Evolutionary conservation across 148 eudicot genomes (phyloP).

Genomic region (Cornus florida): DNA sequence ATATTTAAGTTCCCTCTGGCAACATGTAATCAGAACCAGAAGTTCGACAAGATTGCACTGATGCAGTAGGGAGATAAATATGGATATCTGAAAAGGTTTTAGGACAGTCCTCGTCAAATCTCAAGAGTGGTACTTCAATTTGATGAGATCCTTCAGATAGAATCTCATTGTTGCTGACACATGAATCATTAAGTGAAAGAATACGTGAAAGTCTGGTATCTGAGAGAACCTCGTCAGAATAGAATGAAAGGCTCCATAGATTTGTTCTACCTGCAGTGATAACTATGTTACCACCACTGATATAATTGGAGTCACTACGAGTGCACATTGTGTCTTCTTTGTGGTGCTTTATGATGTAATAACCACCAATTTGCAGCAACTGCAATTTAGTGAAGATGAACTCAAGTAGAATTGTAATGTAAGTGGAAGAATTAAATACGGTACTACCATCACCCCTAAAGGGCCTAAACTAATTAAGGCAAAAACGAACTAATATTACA

Average conservation of each 20-base stretch:
- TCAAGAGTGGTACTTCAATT: constrained; percentile 32
- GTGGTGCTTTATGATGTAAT: constrained; percentile 61
- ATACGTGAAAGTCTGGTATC: constrained; percentile 19
- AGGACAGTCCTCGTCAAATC: constrained; percentile 21
- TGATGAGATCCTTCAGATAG: constrained; percentile 19
- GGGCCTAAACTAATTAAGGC: background rate
- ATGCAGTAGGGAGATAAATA: constrained; percentile 38
- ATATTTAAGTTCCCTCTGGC: constrained; percentile 64
- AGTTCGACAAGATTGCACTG: constrained; percentile 27
- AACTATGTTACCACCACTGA: constrained; percentile 30
- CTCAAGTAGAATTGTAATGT: constrained; percentile 1
- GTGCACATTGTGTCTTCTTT: constrained; percentile 49
- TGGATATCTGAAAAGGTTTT: constrained; percentile 49
- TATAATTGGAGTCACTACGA: constrained; percentile 19
- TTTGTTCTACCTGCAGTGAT: constrained; percentile 34
- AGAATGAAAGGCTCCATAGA: constrained; percentile 55
- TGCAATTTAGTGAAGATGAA: constrained; percentile 35
- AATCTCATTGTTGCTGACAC: constrained; percentile 16
- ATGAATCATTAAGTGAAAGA: constrained; percentile 20
- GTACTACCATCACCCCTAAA: constrained; percentile 1
- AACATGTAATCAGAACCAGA: constrained; percentile 28
- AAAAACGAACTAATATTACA: constrained; percentile 7
- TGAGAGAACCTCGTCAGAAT: constrained; percentile 36
- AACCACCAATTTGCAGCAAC: constrained; percentile 58
- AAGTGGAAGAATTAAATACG: background rate